Conservation (phyloP, 805 yeast genomes). For the Isabelozyma pseudorhagii region DNA sequence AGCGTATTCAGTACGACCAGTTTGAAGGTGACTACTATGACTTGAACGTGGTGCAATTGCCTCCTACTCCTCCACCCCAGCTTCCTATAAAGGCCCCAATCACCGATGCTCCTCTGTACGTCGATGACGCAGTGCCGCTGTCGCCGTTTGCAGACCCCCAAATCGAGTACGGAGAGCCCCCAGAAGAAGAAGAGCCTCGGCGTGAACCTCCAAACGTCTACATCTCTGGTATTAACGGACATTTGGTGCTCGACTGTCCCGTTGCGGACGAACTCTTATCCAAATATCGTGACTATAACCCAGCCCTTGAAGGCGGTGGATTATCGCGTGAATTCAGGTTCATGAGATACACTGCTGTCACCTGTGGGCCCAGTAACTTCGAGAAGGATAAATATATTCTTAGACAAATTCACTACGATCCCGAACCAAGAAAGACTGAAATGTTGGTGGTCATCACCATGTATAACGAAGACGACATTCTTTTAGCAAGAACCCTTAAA, state of each 20-base stretch:
- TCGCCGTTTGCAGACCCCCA: constrained; percentile 27
- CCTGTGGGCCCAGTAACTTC: constrained; percentile 68
- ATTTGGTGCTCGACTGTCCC: constrained; percentile 47
- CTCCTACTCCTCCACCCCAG: constrained; percentile 13
- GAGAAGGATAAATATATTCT: constrained; percentile 52
- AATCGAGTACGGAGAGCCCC: constrained; percentile 25
- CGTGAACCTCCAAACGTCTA: constrained; percentile 32
- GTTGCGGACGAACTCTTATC: constrained; percentile 41
- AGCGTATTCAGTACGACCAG: constrained; percentile 33
- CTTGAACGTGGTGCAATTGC: constrained; percentile 28
- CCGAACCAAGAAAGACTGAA: constrained; percentile 53
- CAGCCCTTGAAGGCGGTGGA: constrained; percentile 34
- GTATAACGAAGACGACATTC: constrained; percentile 64
- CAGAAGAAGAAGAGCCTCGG: constrained; percentile 29
- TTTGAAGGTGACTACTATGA: constrained; percentile 43
- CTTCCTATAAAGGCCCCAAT: constrained; percentile 2
- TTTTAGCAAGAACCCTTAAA: constrained; percentile 59
- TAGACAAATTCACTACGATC: constrained; percentile 50
- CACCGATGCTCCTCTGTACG: constrained; percentile 1
- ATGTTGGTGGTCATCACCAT: constrained; percentile 61
- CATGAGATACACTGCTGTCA: constrained; percentile 62
- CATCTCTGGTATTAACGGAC: constrained; percentile 40
- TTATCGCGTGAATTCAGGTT: constrained; percentile 55
- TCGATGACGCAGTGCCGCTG: constrained; percentile 13
- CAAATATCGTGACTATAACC: constrained; percentile 38